Percentiles rank a stretch among this genome's conserved stretches.
phyloP scores from a whole-genome alignment of 2,329 filamentous ascomycete species.

The Helotiales sp. region DNA sequence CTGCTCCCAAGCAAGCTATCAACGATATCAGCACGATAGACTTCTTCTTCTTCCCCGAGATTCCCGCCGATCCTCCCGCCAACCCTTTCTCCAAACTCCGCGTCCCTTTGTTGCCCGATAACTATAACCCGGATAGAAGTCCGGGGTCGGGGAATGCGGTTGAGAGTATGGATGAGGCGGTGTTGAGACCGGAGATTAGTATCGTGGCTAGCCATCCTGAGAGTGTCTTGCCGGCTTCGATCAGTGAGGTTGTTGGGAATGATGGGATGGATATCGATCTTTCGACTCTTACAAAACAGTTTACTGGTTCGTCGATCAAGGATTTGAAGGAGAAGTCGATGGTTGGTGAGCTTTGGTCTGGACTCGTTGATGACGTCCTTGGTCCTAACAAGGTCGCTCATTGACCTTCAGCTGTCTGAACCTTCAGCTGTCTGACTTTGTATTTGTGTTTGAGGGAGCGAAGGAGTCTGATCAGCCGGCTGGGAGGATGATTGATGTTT shows the following conservation, averaged over 20 bases:
- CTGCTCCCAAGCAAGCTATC: conserved; percentile 40
- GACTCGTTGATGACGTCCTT: conserved; percentile 53
- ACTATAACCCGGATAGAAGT: conserved; percentile 41
- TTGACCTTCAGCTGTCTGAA: conserved; percentile 1
- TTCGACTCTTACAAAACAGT: conserved; percentile 47
- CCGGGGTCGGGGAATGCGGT: conserved; percentile 41
- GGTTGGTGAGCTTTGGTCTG: conserved; percentile 56
- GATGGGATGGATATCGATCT: conserved; percentile 50
- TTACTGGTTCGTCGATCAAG: conserved; percentile 36
- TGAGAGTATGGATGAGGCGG: conserved; percentile 44
- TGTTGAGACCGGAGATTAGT: conserved; percentile 47
- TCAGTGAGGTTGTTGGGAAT: conserved; percentile 58
- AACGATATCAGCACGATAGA: conserved; percentile 40
- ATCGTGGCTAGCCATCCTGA: conserved; percentile 59
- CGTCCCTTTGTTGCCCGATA: conserved; percentile 62
- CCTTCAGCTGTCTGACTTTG: neutral
- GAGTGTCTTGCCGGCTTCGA: conserved; percentile 48
- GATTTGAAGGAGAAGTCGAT: conserved; percentile 44
- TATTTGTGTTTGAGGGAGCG: conserved; percentile 4
- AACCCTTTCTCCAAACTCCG: conserved; percentile 44
- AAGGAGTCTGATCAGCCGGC: conserved; percentile 16
- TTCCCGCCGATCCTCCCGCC: conserved; percentile 33
- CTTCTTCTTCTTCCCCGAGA: conserved; percentile 52
- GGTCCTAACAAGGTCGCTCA: conserved; percentile 19
- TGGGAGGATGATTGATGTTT: conserved; percentile 9